These are phyloP conservation scores for Pascua sp. DNA, from an alignment of 1,284 basidiomycete species.

Conservation along the genomic window DNA sequence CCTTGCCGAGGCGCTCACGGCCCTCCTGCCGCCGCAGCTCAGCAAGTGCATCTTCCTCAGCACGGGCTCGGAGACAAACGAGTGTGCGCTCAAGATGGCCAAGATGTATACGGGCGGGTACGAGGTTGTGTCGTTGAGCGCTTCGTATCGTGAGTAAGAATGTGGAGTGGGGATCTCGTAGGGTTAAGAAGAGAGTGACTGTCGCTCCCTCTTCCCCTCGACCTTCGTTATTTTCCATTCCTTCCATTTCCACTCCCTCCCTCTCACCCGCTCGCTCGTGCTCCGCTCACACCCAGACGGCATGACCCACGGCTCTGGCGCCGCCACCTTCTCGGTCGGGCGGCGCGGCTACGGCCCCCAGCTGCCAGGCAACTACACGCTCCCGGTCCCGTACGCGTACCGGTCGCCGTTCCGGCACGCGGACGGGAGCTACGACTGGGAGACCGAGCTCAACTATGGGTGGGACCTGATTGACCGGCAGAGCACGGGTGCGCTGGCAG, in stretches of 20 bases:
- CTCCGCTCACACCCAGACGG: constrained; percentile 24
- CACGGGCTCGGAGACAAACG: constrained; percentile 37
- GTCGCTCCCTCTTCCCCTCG: too few species aligned
- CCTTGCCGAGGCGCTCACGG: constrained; percentile 24
- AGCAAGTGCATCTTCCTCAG: constrained; percentile 33
- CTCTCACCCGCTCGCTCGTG: too few species aligned
- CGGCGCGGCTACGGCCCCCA: constrained; percentile 35
- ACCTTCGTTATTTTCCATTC: too few species aligned
- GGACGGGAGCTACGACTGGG: constrained; percentile 41
- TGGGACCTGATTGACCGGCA: constrained; percentile 41
- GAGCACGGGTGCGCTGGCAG: constrained; percentile 28
- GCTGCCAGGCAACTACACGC: constrained; percentile 26
- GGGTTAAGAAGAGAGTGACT: too few species aligned
- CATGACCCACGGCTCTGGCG: constrained; percentile 34
- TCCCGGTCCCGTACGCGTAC: constrained; percentile 30
- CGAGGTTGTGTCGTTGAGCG: constrained; percentile 34
- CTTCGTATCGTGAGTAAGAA: constrained; percentile 24
- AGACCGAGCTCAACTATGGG: constrained; percentile 38
- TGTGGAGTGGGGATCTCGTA: too few species aligned
- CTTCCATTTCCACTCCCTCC: neutral
- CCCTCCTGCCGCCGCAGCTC: constrained; percentile 25
- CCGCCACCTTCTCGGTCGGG: constrained; percentile 35
- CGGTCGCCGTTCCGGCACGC: constrained; percentile 32
- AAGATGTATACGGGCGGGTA: constrained; percentile 40
- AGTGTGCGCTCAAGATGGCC: constrained; percentile 40